Percentiles rank a stretch among this genome's conserved stretches.
Evolutionary conservation across 108 stramenopile genomes (phyloP).

Genomic region (Stephanodiscus triporus): DNA sequence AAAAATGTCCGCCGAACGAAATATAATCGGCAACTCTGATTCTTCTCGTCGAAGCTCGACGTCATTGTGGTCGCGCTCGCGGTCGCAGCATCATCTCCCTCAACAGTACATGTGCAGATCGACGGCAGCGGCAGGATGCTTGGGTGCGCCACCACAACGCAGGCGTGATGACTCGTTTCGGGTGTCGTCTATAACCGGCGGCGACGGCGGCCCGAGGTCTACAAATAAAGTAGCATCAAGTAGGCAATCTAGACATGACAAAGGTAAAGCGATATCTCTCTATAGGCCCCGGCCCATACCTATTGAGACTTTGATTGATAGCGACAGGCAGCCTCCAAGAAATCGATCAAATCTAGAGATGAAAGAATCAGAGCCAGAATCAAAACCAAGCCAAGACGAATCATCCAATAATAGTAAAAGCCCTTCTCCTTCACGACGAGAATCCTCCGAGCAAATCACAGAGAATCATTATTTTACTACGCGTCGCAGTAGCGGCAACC

Average conservation of each 20-base stretch:
- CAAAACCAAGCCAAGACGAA: background rate
- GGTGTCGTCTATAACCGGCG: background rate
- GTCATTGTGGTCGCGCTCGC: slow-evolving; percentile 2
- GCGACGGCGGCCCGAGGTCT: background rate
- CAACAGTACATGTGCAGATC: background rate
- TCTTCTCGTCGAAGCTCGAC: background rate
- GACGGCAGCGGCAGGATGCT: background rate
- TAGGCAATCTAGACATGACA: background rate
- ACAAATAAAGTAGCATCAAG: background rate
- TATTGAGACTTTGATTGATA: background rate
- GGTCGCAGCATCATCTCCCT: background rate
- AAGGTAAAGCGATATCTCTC: background rate
- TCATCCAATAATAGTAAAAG: background rate
- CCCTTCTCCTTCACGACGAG: background rate
- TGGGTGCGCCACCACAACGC: too few species aligned
- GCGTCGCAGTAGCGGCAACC: background rate
- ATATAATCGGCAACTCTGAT: background rate
- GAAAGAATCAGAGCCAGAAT: background rate
- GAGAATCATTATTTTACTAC: background rate
- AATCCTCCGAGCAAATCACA: background rate
- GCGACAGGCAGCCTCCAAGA: background rate
- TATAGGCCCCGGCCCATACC: background rate
- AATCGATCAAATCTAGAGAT: background rate
- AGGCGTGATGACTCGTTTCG: background rate
- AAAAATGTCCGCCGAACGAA: too few species aligned